Evolutionary conservation across 495 filamentous ascomycete genomes (phyloP).

Genomic region (Neurospora cerealis): DNA sequence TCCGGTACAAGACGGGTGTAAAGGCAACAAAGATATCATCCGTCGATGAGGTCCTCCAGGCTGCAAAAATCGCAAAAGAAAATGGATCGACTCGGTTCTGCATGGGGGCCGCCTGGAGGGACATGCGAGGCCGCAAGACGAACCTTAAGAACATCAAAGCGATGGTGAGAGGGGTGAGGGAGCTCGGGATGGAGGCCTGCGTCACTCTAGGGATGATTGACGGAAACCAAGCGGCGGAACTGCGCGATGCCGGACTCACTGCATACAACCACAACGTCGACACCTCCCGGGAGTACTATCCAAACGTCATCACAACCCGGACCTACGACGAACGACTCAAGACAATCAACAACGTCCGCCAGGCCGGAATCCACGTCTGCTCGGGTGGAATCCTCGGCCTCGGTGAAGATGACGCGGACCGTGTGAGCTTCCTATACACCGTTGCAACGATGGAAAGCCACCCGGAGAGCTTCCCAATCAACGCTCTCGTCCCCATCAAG

Average conservation of each 20-base stretch:
- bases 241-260: conserved; percentile 73
- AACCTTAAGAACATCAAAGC: conserved; percentile 65
- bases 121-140: conserved; percentile 81
- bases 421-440: conserved; percentile 68
- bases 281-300: conserved; percentile 78
- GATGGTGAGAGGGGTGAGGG: conserved; percentile 71
- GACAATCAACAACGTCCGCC: conserved; percentile 63
- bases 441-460: conserved; percentile 64
- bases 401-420: conserved; percentile 65
- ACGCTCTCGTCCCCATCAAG: conserved; percentile 75
- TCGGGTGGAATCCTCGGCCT: conserved; percentile 74
- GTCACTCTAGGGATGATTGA: conserved; percentile 88
- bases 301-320: conserved; percentile 67
- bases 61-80: conserved; percentile 62
- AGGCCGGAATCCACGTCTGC: conserved; percentile 79
- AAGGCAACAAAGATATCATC: conserved; percentile 65
- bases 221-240: conserved; percentile 59
- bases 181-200: conserved; percentile 75
- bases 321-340: conserved; percentile 73
- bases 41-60: conserved; percentile 66
- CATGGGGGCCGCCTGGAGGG: conserved; percentile 85
- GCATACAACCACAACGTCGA: conserved; percentile 90
- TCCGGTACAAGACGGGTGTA: conserved; percentile 71
- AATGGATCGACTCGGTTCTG: conserved; percentile 83
- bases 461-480: conserved; percentile 78